These are phyloP conservation scores for Cetradonia linearis DNA, from an alignment of 495 filamentous ascomycete genomes.

Conservation along the genomic window DNA sequence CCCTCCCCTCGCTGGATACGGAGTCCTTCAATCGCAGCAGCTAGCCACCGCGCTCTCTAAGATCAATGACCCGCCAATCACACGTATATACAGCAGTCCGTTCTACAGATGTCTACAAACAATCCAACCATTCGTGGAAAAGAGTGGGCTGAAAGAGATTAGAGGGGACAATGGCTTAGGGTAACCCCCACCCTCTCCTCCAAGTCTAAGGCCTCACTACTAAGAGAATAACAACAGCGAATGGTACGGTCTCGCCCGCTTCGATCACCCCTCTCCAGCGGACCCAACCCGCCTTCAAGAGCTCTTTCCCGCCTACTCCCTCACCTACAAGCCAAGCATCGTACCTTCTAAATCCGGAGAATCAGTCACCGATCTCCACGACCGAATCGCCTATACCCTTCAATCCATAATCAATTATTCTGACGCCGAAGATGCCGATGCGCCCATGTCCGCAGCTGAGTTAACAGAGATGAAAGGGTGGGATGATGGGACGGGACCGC, in stretches of 20 bases:
- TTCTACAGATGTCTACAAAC: constrained; percentile 94
- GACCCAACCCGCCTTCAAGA: constrained; percentile 42
- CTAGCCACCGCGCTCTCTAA: constrained; percentile 54
- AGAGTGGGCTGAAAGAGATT: constrained; percentile 40
- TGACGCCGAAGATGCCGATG: constrained; percentile 43
- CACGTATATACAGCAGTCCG: constrained; percentile 71
- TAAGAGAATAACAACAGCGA: constrained; percentile 43
- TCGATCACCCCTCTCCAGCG: constrained; percentile 75
- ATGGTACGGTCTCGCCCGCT: constrained; percentile 77
- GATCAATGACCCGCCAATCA: constrained; percentile 51
- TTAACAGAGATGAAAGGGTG: background rate
- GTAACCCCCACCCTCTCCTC: constrained; percentile 24
- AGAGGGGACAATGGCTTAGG: constrained; percentile 67
- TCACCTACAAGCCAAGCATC: constrained; percentile 46
- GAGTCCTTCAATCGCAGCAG: constrained; percentile 73
- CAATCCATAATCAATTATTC: constrained; percentile 57
- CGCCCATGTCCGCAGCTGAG: background rate
- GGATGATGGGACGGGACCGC: background rate
- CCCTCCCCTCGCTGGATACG: constrained; percentile 76
- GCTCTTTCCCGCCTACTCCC: constrained; percentile 54
- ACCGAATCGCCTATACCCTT: constrained; percentile 63
- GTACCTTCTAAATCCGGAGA: constrained; percentile 65
- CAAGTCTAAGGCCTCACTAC: background rate
- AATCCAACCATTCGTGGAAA: constrained; percentile 48
- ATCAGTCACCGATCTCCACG: constrained; percentile 63